Evolutionary conservation across 768 basidiomycete genomes (phyloP).

Genomic region (Imleria badia): DNA sequence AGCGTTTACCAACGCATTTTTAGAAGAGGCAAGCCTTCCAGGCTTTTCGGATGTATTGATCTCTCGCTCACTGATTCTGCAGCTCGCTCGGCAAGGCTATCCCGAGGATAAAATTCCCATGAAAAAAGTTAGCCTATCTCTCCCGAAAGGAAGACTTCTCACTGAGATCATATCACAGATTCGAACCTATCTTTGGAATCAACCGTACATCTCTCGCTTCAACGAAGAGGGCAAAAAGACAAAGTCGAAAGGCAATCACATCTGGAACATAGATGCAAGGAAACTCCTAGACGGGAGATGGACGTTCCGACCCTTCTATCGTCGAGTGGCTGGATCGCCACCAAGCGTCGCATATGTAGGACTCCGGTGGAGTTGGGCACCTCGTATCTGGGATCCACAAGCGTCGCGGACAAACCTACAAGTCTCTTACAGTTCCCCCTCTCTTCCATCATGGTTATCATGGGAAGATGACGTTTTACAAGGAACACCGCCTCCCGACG

Average conservation of each 20-base stretch:
- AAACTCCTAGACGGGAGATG: conserved; percentile 73
- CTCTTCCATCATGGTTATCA: conserved; percentile 79
- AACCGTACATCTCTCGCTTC: conserved; percentile 91
- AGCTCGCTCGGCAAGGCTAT: conserved; percentile 85
- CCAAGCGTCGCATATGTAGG: conserved; percentile 80
- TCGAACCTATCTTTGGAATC: conserved; percentile 94
- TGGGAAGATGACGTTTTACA: conserved; percentile 86
- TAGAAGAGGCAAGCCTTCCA: conserved; percentile 69
- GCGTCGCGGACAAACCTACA: conserved; percentile 77
- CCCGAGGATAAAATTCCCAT: conserved; percentile 94
- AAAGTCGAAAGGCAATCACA: conserved; percentile 98
- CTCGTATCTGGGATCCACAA: conserved; percentile 97
- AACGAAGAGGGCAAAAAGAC: conserved; percentile 99
- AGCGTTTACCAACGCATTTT: conserved; percentile 94
- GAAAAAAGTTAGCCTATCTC: conserved; percentile 71
- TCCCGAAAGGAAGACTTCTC: conserved; percentile 11
- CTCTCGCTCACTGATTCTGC: conserved; percentile 14
- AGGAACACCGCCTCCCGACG: conserved; percentile 76
- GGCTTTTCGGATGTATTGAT: conserved; percentile 1
- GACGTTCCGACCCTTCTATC: conserved; percentile 86
- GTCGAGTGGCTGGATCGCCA: conserved; percentile 83
- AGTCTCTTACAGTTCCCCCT: conserved; percentile 78
- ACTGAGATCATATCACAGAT: conserved; percentile 49
- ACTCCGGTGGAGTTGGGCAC: conserved; percentile 84
- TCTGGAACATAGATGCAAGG: conserved; percentile 98